These are phyloP conservation scores for Boletus barrowsii DNA, from an alignment of 768 basidiomycete genomes.

Conservation along the genomic window DNA sequence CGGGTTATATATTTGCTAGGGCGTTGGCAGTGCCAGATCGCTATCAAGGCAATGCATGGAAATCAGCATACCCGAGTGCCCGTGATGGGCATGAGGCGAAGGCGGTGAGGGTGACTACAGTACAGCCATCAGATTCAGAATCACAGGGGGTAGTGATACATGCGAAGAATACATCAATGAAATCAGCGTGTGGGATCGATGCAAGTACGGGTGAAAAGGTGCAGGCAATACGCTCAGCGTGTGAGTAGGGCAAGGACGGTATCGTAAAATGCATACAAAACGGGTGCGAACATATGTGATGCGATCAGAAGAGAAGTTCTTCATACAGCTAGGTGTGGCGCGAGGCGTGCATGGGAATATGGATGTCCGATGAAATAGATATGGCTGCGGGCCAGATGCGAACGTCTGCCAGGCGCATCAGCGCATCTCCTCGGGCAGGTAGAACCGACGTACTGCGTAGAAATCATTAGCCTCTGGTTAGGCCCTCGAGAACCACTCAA, in stretches of 20 bases:
- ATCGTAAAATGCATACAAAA: conserved; percentile 19
- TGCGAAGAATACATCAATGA: conserved; percentile 14
- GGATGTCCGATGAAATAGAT: conserved; percentile 20
- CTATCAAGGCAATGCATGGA: not conserved
- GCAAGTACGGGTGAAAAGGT: not conserved
- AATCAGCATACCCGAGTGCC: not conserved
- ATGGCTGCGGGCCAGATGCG: conserved; percentile 3
- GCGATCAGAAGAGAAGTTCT: conserved; percentile 13
- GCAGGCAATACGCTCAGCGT: not conserved
- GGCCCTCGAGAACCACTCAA: conserved; percentile 26
- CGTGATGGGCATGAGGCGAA: conserved; percentile 1
- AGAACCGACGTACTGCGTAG: conserved; percentile 8
- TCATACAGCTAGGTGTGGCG: conserved; percentile 18
- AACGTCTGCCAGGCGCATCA: conserved; percentile 1
- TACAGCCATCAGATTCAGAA: not conserved
- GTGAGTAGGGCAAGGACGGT: not conserved
- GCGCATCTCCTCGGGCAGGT: not conserved
- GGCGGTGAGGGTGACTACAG: not conserved
- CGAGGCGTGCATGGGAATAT: conserved; percentile 22
- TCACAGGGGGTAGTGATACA: conserved; percentile 12
- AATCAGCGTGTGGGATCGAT: conserved; percentile 7
- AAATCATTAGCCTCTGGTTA: conserved; percentile 13
- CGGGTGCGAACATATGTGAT: conserved; percentile 1
- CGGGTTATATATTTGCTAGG: not conserved
- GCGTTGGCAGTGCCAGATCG: not conserved